Base-by-base conservation (phyloP, 2,329 filamentous ascomycete genomes). In the Fusarium chuoi region DNA sequence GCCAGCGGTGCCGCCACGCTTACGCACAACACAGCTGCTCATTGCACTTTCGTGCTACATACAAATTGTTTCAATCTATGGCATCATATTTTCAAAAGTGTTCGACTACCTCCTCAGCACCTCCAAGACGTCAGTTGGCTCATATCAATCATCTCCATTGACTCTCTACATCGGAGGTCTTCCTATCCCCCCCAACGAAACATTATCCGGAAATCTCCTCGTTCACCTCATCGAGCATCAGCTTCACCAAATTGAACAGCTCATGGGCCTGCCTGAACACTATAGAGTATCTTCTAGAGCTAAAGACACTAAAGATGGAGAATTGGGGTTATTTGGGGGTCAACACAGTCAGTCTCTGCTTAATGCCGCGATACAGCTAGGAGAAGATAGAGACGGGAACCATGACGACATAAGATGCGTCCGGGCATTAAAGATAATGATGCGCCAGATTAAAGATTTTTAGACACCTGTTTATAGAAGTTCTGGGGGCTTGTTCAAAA, bases 391-490 rank as follows among this genome's bases (percentile, higher is more conserved):
- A 56, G 59, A 62, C 22, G 59, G 59, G n/a, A 62, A 56, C 22
- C 59, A 62, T 45, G 59, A 62, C 30, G 59, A 62, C 49, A 44
- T 62, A 56, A 62, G 59, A 56, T 55, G 59, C 7, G 59, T 62
- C 22, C 49, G 59, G 30, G 51, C 59, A 56, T 56, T 62, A 42
- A 62, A 35, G 39, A 18, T 62, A 35, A 41, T 35, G 41, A 62
- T 62, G 48, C 59, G 59, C 51, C 59, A 62, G 59, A 62, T 62
- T 42, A 62, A 62, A 54, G 59, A 62, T n/a, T 56, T 62, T 54
- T 62, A 62, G 51, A 62, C n/a, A 56, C 24, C 36, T 56, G 22
- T 22, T 28, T 35, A 24, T 36, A 56, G 39, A 56, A 56, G 22
- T 51, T 51, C 44, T 46, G 55, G 18, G 55, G 6, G 11, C n/a